Conservation (phyloP, 495 filamentous ascomycete genomes). For the Aspergillus nidulans region DNA sequence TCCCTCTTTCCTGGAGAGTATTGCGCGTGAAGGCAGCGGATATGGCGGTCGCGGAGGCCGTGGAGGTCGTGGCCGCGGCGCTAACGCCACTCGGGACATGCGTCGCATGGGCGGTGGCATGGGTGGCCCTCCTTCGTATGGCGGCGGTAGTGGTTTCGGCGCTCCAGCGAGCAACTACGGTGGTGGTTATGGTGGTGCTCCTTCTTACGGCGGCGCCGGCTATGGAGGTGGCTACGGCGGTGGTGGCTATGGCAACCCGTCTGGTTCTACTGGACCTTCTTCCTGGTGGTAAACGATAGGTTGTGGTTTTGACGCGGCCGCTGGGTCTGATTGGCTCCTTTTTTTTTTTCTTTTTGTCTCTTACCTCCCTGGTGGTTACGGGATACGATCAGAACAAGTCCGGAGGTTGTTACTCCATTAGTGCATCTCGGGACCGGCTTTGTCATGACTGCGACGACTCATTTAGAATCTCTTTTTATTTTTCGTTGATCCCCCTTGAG, state of each 20-base stretch:
- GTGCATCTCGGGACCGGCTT: constrained; percentile 45
- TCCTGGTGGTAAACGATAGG: constrained; percentile 85
- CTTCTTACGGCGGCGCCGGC: constrained; percentile 25
- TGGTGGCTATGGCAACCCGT: constrained; percentile 75
- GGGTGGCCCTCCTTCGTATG: constrained; percentile 38
- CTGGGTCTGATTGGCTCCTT: constrained; percentile 43
- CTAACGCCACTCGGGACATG: constrained; percentile 78
- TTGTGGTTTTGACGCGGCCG: constrained; percentile 48
- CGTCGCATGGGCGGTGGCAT: constrained; percentile 54
- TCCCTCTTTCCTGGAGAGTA: constrained; percentile 87
- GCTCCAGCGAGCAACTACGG: constrained; percentile 26
- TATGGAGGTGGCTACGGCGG: constrained; percentile 38
- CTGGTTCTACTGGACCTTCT: constrained; percentile 72
- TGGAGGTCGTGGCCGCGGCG: constrained; percentile 62
- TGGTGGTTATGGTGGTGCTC: constrained; percentile 46
- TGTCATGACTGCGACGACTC: constrained; percentile 49
- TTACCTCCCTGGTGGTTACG: constrained; percentile 25
- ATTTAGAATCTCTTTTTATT: constrained; percentile 19
- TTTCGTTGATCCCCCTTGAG: constrained; percentile 20
- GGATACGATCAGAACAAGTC: constrained; percentile 47
- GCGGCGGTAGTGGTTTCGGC: constrained; percentile 27
- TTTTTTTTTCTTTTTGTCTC: constrained; percentile 32
- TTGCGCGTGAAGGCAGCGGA: constrained; percentile 86
- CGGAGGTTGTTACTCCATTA: constrained; percentile 41
- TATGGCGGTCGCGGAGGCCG: constrained; percentile 70